Conservation (phyloP, 1,139 yeast species). For the Magnusiomyces ingens region DNA sequence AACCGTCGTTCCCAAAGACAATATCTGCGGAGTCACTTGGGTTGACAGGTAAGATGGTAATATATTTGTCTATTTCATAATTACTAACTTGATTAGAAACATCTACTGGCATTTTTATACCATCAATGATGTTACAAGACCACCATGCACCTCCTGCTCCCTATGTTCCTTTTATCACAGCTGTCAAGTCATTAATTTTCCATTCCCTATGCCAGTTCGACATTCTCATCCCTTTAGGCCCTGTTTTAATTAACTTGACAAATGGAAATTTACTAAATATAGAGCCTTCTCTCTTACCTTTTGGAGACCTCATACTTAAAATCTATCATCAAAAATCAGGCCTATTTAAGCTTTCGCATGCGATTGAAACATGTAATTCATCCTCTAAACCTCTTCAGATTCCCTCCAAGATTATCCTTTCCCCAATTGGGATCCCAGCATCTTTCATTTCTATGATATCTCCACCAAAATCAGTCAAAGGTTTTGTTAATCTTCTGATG, state of each 20-base stretch:
- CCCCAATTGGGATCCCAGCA: slow-evolving; percentile 73
- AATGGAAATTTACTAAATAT: slow-evolving; percentile 23
- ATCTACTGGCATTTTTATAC: slow-evolving; percentile 33
- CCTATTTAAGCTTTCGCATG: slow-evolving; percentile 10
- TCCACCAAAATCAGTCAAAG: slow-evolving; percentile 48
- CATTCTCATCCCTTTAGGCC: slow-evolving; percentile 43
- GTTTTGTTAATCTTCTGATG: slow-evolving; percentile 39
- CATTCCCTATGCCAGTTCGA: slow-evolving; percentile 42
- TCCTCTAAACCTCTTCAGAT: slow-evolving; percentile 19
- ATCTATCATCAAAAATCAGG: slow-evolving; percentile 21
- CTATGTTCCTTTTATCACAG: slow-evolving; percentile 50
- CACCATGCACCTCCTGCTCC: slow-evolving; percentile 32
- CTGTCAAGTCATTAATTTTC: slow-evolving; percentile 51
- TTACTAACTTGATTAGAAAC: slow-evolving; percentile 23
- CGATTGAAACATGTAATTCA: neutral
- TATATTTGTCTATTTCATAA: neutral
- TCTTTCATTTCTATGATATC: slow-evolving; percentile 45
- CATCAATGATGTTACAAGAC: slow-evolving; percentile 34
- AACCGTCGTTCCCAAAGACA: slow-evolving; percentile 31
- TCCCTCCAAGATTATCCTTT: slow-evolving; percentile 50
- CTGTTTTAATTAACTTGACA: slow-evolving; percentile 16
- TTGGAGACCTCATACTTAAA: slow-evolving; percentile 31
- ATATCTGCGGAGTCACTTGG: slow-evolving; percentile 13
- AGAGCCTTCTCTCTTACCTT: slow-evolving; percentile 32
- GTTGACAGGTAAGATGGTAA: slow-evolving; percentile 9